Evolutionary conservation across 805 yeast species (phyloP).

Genomic region (Candida arabinofermentans): DNA sequence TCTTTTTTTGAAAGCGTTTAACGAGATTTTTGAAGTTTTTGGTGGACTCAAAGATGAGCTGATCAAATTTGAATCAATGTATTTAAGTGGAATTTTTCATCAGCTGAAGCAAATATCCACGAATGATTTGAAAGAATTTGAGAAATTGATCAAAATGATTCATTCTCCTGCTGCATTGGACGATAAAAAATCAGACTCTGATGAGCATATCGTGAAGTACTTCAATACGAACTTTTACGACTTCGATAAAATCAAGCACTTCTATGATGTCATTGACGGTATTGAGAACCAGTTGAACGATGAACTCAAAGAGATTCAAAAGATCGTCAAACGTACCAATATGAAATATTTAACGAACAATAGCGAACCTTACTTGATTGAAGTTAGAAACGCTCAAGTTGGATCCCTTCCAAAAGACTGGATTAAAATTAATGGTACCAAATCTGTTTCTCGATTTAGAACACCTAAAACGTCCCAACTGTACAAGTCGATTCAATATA

Average conservation of each 20-base stretch:
- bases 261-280: constrained; percentile 38
- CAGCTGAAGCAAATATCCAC: constrained; percentile 12
- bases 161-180: constrained; percentile 49
- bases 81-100: constrained; percentile 20
- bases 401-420: constrained; percentile 66
- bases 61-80: constrained; percentile 17
- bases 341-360: constrained; percentile 52
- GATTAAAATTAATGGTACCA: constrained; percentile 70
- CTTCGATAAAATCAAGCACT: constrained; percentile 29
- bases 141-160: constrained; percentile 44
- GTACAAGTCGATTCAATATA: constrained; percentile 53
- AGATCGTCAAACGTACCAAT: constrained; percentile 49
- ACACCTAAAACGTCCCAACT: constrained; percentile 54
- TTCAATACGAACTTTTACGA: constrained; percentile 43
- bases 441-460: constrained; percentile 66
- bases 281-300: constrained; percentile 45
- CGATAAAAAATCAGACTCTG: constrained; percentile 40
- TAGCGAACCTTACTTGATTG: constrained; percentile 71
- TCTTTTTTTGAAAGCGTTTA: constrained; percentile 44
- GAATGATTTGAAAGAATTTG: constrained; percentile 23
- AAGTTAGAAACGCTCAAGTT: constrained; percentile 58
- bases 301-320: constrained; percentile 48
- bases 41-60: constrained; percentile 11
- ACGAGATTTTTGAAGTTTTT: constrained; percentile 34
- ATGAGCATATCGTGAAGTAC: constrained; percentile 32